These are phyloP conservation scores for Adenanthera pavonina DNA, from an alignment of 306 rosid species.

Conservation along the genomic window DNA sequence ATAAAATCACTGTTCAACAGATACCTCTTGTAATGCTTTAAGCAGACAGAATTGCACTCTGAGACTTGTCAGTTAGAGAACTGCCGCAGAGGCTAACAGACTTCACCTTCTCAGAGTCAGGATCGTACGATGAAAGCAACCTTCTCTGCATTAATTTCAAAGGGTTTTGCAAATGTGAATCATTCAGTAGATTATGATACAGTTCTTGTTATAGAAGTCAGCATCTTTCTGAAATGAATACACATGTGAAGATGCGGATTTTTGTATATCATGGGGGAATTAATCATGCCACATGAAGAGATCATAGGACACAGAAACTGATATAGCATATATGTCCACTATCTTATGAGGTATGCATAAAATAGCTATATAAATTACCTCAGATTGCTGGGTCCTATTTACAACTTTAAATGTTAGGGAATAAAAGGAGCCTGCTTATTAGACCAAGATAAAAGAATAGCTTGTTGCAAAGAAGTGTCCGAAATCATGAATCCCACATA, in stretches of 20 bases:
- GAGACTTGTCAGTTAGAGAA: conserved; percentile 48
- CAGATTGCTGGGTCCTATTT: conserved; percentile 2
- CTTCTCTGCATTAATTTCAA: conserved; percentile 56
- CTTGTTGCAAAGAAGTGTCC: not conserved
- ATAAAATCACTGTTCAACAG: conserved; percentile 6
- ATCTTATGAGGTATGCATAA: not conserved
- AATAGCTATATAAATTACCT: not conserved
- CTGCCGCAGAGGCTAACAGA: conserved; percentile 39
- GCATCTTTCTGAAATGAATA: not conserved
- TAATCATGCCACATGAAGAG: not conserved
- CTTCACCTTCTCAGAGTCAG: conserved; percentile 49
- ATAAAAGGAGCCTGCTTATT: not conserved
- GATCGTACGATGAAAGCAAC: conserved; percentile 63
- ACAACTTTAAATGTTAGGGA: not conserved
- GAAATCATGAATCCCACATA: not conserved
- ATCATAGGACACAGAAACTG: not conserved
- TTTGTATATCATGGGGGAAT: not conserved
- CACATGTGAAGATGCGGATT: not conserved
- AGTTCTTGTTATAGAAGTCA: not conserved
- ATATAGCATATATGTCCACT: not conserved
- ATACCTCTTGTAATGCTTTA: conserved; percentile 41
- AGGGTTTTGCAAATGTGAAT: not conserved
- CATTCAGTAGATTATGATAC: not conserved
- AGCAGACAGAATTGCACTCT: conserved; percentile 64
- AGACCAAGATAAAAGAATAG: not conserved